These are phyloP conservation scores for Nowakowskiella sp. DNA, from an alignment of 192 early-diverging fungal species.

Conservation along the genomic window DNA sequence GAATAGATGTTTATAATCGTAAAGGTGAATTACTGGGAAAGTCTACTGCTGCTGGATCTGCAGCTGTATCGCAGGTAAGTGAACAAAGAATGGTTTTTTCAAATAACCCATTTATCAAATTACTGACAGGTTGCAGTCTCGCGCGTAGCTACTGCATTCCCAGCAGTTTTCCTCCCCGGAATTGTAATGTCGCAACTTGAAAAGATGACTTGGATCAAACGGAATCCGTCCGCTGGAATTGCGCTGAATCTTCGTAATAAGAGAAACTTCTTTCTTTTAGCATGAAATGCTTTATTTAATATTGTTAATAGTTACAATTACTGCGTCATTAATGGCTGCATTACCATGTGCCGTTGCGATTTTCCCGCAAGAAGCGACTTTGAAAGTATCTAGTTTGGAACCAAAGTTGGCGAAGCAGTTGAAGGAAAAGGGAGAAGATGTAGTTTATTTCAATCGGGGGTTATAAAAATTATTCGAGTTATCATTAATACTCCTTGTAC, in stretches of 20 bases:
- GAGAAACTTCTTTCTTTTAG: background rate
- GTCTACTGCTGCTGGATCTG: conserved; percentile 53
- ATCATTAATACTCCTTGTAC: no score
- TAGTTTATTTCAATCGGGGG: conserved; percentile 71
- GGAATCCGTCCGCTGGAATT: conserved; percentile 39
- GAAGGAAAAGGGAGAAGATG: conserved; percentile 43
- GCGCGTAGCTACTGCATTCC: conserved; percentile 62
- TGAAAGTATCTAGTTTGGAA: conserved; percentile 55
- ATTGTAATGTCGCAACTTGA: conserved; percentile 62
- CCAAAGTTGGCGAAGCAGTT: conserved; percentile 52
- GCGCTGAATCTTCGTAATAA: conserved; percentile 56
- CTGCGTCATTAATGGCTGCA: conserved; percentile 61
- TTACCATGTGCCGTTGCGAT: conserved; percentile 70
- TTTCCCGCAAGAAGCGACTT: conserved; percentile 63
- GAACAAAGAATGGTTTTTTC: conserved; percentile 1
- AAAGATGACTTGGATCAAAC: conserved; percentile 45
- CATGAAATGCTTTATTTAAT: background rate
- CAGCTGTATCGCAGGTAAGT: conserved; percentile 54
- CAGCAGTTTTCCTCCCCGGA: conserved; percentile 63
- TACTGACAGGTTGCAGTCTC: conserved; percentile 59
- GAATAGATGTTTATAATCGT: conserved; percentile 63
- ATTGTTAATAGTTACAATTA: conserved; percentile 39
- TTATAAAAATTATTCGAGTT: no score
- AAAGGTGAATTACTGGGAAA: conserved; percentile 62
- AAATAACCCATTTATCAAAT: background rate